A percentile compares a stretch with the other conserved stretches of the same genome.
These are phyloP conservation scores for Lactarius trivialis DNA, from an alignment of 768 basidiomycete genomes.

Conservation along the genomic window DNA sequence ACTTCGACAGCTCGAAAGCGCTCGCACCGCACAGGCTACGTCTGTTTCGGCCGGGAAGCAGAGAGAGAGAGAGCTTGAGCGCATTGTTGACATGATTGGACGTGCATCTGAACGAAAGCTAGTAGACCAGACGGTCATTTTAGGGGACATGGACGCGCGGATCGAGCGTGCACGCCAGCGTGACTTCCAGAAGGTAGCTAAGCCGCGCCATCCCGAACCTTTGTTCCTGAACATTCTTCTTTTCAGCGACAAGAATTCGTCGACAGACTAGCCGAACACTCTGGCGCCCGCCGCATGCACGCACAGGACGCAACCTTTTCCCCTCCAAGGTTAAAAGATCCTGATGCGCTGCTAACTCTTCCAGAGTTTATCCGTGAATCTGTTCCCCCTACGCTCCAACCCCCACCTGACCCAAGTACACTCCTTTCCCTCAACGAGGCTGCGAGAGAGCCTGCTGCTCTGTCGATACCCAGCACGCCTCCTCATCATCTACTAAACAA, in stretches of 20 bases:
- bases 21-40: constrained; percentile 38
- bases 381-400: constrained; percentile 15
- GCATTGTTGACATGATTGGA: constrained; percentile 63
- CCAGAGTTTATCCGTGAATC: constrained; percentile 36
- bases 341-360: constrained; percentile 46
- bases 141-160: constrained; percentile 51
- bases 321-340: constrained; percentile 27
- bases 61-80: constrained; percentile 58
- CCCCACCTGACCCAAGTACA: constrained; percentile 10
- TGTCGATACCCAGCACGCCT: constrained; percentile 26
- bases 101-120: constrained; percentile 64
- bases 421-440: constrained; percentile 35
- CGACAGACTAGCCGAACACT: constrained; percentile 63
- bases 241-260: constrained; percentile 68
- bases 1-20: constrained; percentile 66
- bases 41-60: constrained; percentile 37
- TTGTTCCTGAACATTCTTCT: constrained; percentile 5
- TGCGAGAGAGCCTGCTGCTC: constrained; percentile 33
- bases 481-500: constrained; percentile 33
- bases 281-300: constrained; percentile 65
- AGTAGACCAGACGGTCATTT: constrained; percentile 60
- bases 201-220: not conserved
- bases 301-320: constrained; percentile 69
- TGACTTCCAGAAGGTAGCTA: constrained; percentile 55
- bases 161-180: constrained; percentile 50